Evolutionary conservation across 1,139 yeast species (phyloP).

Genomic region (Magnusiomyces fungicola): DNA sequence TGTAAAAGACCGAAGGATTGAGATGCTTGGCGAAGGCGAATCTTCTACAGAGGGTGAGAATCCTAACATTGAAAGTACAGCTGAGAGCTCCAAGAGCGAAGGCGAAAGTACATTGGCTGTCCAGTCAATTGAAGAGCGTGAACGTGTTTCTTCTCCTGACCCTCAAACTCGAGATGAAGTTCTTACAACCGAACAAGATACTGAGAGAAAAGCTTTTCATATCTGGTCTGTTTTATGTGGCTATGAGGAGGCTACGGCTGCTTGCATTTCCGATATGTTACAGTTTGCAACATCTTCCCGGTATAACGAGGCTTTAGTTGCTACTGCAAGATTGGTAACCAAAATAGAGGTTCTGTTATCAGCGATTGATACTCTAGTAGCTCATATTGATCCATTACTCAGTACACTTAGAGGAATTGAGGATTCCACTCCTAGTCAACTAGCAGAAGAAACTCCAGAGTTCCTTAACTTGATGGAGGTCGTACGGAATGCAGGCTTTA

Average conservation of each 20-base stretch:
- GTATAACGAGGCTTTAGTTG: constrained; percentile 59
- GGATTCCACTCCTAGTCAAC: constrained; percentile 12
- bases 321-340: constrained; percentile 67
- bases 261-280: constrained; percentile 87
- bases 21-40: background rate
- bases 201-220: constrained; percentile 62
- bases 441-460: constrained; percentile 15
- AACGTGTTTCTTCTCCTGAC: constrained; percentile 7
- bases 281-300: constrained; percentile 75
- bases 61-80: background rate
- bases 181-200: constrained; percentile 48
- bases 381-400: constrained; percentile 22
- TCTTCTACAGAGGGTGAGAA: background rate
- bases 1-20: too few species aligned
- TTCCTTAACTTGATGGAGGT: constrained; percentile 10
- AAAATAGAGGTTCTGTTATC: constrained; percentile 70
- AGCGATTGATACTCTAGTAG: constrained; percentile 53
- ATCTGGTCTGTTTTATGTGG: constrained; percentile 87
- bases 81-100: background rate
- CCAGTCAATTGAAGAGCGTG: background rate
- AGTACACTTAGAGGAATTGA: constrained; percentile 10
- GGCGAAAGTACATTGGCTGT: background rate
- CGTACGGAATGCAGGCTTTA: constrained; percentile 13
- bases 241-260: constrained; percentile 89
- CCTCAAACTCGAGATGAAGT: constrained; percentile 53